A percentile compares a stretch with the other conserved stretches of the same genome.
Evolutionary conservation across 106 monocot species (phyloP).

Genomic region (Cymbidium sinense): DNA sequence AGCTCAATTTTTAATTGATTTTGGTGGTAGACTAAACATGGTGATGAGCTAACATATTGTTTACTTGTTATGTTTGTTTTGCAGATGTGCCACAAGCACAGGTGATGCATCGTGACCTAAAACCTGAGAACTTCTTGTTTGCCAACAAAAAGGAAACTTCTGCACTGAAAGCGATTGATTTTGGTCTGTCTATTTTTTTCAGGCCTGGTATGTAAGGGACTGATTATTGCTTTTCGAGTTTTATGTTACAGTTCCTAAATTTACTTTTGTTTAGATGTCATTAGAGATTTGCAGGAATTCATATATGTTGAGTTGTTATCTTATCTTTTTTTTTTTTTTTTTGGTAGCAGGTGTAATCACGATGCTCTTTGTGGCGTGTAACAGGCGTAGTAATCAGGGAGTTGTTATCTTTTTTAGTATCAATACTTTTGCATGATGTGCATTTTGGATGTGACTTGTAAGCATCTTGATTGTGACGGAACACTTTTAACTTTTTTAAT

Average conservation of each 20-base stretch:
- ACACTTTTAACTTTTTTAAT: neutral
- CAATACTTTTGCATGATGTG: neutral
- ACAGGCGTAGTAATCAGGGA: too few relatives aligned
- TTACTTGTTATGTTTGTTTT: neutral
- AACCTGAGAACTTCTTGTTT: slow-evolving; percentile 57
- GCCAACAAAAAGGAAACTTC: slow-evolving; percentile 47
- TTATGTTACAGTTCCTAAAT: neutral
- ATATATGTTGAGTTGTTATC: neutral
- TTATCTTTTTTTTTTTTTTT: too few relatives aligned
- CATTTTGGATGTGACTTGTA: neutral
- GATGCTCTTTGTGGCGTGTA: too few relatives aligned
- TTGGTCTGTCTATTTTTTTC: slow-evolving; percentile 51
- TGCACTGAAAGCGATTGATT: slow-evolving; percentile 48
- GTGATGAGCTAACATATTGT: neutral
- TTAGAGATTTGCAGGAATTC: neutral
- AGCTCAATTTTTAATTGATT: neutral
- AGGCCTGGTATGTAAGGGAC: slow-evolving; percentile 20
- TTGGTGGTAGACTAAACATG: neutral
- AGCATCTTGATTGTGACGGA: neutral
- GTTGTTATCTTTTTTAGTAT: neutral
- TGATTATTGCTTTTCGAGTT: neutral
- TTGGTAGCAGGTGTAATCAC: too few relatives aligned
- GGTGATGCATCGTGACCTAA: slow-evolving; percentile 57
- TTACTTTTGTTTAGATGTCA: neutral
- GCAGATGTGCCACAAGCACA: slow-evolving; percentile 50